A percentile compares a stretch with the other conserved stretches of the same genome.
These are phyloP conservation scores for Panaeolus papilionaceus DNA, from an alignment of 768 basidiomycete species.

Conservation along the genomic window DNA sequence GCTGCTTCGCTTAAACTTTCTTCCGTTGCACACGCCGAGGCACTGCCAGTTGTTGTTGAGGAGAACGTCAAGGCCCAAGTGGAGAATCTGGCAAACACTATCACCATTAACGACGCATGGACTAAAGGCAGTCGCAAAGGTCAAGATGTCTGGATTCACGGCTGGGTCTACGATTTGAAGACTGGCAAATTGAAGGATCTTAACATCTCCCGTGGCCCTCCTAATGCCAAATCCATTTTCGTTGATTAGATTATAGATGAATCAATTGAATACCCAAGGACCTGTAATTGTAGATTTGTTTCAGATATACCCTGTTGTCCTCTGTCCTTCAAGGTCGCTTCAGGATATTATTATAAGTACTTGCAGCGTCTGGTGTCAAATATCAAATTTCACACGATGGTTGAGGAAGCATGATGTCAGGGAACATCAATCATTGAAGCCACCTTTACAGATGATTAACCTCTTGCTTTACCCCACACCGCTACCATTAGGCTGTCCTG, in stretches of 20 bases:
- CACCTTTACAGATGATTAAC: slow-evolving; percentile 15
- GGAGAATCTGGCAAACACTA: slow-evolving; percentile 52
- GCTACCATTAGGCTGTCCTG: not conserved
- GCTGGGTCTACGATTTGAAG: slow-evolving; percentile 74
- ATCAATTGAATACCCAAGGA: not conserved
- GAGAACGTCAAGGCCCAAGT: slow-evolving; percentile 68
- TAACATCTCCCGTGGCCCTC: slow-evolving; percentile 48
- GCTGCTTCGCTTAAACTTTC: slow-evolving; percentile 53
- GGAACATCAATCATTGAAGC: not conserved
- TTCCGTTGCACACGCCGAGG: slow-evolving; percentile 39
- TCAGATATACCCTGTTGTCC: not conserved
- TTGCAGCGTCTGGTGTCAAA: not conserved
- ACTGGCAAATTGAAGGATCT: slow-evolving; percentile 66
- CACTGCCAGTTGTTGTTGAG: slow-evolving; percentile 54
- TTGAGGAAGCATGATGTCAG: slow-evolving; percentile 6
- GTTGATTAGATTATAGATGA: not conserved
- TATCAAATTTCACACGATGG: not conserved
- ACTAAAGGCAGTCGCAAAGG: slow-evolving; percentile 45
- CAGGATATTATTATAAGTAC: not conserved
- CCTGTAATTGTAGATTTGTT: slow-evolving; percentile 3
- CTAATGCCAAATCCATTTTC: slow-evolving; percentile 11
- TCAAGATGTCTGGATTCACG: slow-evolving; percentile 64
- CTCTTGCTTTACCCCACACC: slow-evolving; percentile 5
- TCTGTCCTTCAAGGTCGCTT: not conserved
- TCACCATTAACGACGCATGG: slow-evolving; percentile 56